Evolutionary conservation across 1,284 basidiomycete species (phyloP).

Genomic region (Ganoderma meredithae): DNA sequence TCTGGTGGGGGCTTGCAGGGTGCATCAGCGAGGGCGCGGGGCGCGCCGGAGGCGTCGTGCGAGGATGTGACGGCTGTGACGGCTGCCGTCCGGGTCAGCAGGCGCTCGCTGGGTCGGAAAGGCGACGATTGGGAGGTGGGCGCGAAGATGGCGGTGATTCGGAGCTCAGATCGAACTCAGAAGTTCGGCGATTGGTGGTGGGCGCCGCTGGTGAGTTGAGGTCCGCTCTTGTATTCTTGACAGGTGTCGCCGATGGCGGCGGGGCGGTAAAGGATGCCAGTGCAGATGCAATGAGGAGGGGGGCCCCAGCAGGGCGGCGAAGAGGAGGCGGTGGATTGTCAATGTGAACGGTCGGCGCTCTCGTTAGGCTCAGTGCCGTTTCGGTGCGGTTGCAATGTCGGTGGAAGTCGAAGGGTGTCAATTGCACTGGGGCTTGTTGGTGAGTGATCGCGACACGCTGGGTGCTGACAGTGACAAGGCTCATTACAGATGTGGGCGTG

Average conservation of each 20-base stretch:
- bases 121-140: not conserved
- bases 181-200: not conserved
- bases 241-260: slow-evolving; percentile 9
- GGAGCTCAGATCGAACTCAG: slow-evolving; percentile 1
- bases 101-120: not conserved
- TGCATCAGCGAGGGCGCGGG: not conserved
- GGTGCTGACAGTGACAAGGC: not conserved
- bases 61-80: slow-evolving; percentile 1
- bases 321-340: not conserved
- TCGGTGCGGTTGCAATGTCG: not conserved
- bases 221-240: not conserved
- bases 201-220: slow-evolving; percentile 1
- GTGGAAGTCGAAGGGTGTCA: not conserved
- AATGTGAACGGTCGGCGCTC: not conserved
- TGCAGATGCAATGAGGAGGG: not conserved
- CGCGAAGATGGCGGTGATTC: not conserved
- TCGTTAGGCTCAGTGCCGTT: not conserved
- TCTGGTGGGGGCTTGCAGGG: not conserved
- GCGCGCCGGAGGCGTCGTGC: not conserved
- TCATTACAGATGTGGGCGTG: slow-evolving; percentile 1
- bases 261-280: not conserved
- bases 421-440: not conserved
- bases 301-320: not conserved
- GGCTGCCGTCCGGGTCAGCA: not conserved
- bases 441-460: slow-evolving; percentile 3